Percentiles rank a stretch among this genome's conserved stretches.
Evolutionary conservation across 192 early-diverging fungal genomes (phyloP).

Genomic region (Mortierella antarctica): DNA sequence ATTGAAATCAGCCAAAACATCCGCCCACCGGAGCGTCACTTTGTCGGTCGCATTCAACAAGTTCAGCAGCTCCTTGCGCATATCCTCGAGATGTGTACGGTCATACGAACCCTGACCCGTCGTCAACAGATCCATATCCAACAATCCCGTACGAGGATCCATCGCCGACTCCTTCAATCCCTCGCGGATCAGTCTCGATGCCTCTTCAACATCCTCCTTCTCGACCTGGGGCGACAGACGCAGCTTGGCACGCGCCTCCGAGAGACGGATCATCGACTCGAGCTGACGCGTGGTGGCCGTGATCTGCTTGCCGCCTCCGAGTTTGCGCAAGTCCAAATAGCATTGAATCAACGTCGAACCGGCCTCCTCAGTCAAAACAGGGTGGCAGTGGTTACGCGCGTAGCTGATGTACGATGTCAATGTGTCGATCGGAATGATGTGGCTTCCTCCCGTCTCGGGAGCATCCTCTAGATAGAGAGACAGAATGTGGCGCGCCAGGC

Average conservation of each 20-base stretch:
- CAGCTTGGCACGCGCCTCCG: slow-evolving; percentile 94
- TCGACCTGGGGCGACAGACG: slow-evolving; percentile 83
- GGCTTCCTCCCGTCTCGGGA: slow-evolving; percentile 53
- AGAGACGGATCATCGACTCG: slow-evolving; percentile 96
- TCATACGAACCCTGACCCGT: slow-evolving; percentile 89
- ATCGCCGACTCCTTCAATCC: slow-evolving; percentile 93
- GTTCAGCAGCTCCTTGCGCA: slow-evolving; percentile 63
- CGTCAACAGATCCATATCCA: slow-evolving; percentile 92
- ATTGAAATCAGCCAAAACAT: slow-evolving; percentile 60
- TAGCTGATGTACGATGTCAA: slow-evolving; percentile 95
- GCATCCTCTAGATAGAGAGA: slow-evolving; percentile 84
- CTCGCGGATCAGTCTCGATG: slow-evolving; percentile 84
- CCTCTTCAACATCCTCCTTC: slow-evolving; percentile 86
- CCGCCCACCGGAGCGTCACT: slow-evolving; percentile 50
- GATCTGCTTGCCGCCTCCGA: slow-evolving; percentile 77
- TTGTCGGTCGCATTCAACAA: slow-evolving; percentile 51
- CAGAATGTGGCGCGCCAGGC: slow-evolving; percentile 90
- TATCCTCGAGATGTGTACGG: slow-evolving; percentile 68
- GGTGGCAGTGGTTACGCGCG: slow-evolving; percentile 80
- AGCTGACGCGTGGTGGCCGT: slow-evolving; percentile 95
- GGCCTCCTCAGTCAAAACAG: slow-evolving; percentile 82
- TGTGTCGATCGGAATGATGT: slow-evolving; percentile 74
- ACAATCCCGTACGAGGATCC: slow-evolving; percentile 91
- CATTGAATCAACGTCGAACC: slow-evolving; percentile 76
- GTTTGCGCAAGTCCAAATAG: slow-evolving; percentile 86